A percentile compares a stretch with the other conserved stretches of the same genome.
Evolutionary conservation across 83 land plant species (phyloP).

Genomic region (Picea mariana): DNA sequence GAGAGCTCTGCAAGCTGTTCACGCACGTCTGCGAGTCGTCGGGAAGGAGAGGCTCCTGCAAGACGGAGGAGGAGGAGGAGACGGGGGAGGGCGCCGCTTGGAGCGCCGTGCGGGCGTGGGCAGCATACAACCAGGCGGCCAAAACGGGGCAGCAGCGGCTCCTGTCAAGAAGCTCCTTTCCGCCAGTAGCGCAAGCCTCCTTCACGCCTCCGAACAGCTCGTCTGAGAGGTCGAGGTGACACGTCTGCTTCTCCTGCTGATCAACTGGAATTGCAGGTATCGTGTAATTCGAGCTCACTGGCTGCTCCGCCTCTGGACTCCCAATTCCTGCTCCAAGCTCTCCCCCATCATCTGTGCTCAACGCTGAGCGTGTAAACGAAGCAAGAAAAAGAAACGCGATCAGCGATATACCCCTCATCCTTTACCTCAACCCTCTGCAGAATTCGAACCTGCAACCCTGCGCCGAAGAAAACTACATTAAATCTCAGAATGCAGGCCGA

Average conservation of each 20-base stretch:
- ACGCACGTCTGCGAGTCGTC: conserved; percentile 77
- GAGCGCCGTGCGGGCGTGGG: conserved; percentile 65
- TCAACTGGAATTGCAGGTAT: conserved; percentile 74
- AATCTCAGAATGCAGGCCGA: too few relatives aligned
- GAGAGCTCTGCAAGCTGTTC: conserved; percentile 54
- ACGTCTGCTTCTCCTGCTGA: conserved; percentile 24
- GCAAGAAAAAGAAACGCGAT: too few relatives aligned
- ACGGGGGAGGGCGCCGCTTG: conserved; percentile 24
- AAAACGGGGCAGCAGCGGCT: conserved; percentile 90
- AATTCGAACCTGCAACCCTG: too few relatives aligned
- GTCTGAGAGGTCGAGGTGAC: conserved; percentile 69
- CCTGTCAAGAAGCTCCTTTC: conserved; percentile 42
- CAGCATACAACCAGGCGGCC: conserved; percentile 88
- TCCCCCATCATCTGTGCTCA: too few relatives aligned
- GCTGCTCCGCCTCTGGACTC: too few relatives aligned
- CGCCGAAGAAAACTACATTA: too few relatives aligned
- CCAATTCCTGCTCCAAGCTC: too few relatives aligned
- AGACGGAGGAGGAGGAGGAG: not conserved
- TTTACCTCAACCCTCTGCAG: too few relatives aligned
- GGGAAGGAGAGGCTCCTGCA: conserved; percentile 48
- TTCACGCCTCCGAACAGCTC: conserved; percentile 82
- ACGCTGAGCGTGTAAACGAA: too few relatives aligned
- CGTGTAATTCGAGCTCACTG: conserved; percentile 13
- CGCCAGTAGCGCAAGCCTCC: conserved; percentile 49
- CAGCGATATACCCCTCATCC: too few relatives aligned